These are phyloP conservation scores for Paraurostyla sp. DNA, from an alignment of 73 alveolate genomes.

Conservation along the genomic window DNA sequence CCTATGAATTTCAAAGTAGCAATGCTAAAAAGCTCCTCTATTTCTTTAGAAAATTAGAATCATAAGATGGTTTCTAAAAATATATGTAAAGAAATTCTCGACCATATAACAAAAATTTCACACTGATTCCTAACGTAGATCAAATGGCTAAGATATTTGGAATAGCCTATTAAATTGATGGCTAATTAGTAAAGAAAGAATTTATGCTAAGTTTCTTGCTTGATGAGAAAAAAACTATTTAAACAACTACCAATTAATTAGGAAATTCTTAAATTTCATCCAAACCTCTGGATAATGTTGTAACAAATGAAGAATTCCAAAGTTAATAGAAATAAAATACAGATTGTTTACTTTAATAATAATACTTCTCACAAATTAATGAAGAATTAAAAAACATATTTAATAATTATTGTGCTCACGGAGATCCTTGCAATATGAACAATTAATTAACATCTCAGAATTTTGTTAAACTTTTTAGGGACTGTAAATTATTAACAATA, in stretches of 20 bases:
- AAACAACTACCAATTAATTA: neutral
- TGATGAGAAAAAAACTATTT: neutral
- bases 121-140: neutral
- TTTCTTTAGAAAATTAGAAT: neutral
- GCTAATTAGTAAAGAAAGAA: too few relatives aligned
- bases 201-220: neutral
- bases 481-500: neutral
- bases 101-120: neutral
- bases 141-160: neutral
- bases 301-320: too few relatives aligned
- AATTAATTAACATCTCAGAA: neutral
- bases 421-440: constrained; percentile 30
- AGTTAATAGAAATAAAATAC: neutral
- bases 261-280: neutral
- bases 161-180: neutral
- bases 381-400: constrained; percentile 26
- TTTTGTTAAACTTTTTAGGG: constrained; percentile 3
- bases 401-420: constrained; percentile 17
- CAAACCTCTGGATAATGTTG: too few relatives aligned
- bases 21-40: neutral
- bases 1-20: neutral
- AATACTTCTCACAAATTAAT: neutral
- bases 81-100: neutral
- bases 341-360: neutral
- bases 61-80: neutral